Evolutionary conservation across 2,329 filamentous ascomycete genomes (phyloP).

Genomic region (Trichoderma arundinaceum): DNA sequence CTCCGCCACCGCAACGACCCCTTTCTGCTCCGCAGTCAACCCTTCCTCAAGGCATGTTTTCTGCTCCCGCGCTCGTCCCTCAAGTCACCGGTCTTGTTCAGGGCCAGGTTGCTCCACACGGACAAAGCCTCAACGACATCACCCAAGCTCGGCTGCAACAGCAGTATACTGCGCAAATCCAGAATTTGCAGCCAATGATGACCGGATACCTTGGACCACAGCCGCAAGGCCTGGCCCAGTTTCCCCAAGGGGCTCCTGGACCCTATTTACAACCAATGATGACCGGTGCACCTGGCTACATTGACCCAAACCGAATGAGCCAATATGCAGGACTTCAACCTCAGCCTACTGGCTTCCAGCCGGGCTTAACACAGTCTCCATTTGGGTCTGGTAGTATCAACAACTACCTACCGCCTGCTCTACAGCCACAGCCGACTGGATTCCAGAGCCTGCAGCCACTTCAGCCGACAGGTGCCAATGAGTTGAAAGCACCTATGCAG

Average conservation of each 20-base stretch:
- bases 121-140: constrained; percentile 78
- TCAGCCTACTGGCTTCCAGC: constrained; percentile 68
- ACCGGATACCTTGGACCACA: constrained; percentile 46
- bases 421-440: constrained; percentile 66
- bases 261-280: constrained; percentile 57
- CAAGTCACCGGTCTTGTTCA: constrained; percentile 78
- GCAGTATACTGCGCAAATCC: constrained; percentile 58
- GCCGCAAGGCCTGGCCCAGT: constrained; percentile 48
- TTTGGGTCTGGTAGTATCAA: constrained; percentile 58
- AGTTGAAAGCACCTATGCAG: constrained; percentile 54
- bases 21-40: constrained; percentile 82
- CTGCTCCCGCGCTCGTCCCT: constrained; percentile 75
- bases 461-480: constrained; percentile 58
- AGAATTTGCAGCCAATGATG: constrained; percentile 48
- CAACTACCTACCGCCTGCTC: constrained; percentile 61
- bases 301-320: constrained; percentile 46
- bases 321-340: constrained; percentile 59
- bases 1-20: constrained; percentile 80
- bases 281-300: constrained; percentile 51
- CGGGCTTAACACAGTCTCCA: constrained; percentile 55
- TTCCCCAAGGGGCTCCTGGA: constrained; percentile 42
- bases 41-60: constrained; percentile 74
- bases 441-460: constrained; percentile 52
- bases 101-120: constrained; percentile 69
- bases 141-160: constrained; percentile 70